phyloP scores from a whole-genome alignment of 176 grass and related monocot genomes.

The Oryza australiensis region DNA sequence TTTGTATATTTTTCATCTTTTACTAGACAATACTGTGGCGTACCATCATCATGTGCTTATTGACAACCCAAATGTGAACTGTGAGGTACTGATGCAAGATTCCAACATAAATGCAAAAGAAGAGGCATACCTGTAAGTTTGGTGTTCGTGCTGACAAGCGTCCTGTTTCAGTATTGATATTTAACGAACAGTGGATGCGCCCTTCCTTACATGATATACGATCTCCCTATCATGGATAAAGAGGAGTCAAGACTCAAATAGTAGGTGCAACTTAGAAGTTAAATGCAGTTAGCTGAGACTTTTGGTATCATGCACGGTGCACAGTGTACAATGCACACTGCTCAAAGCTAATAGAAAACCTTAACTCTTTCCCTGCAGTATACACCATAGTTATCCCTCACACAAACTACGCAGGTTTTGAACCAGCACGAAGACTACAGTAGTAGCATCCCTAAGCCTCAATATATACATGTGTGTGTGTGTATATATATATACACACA shows the following conservation, averaged over 20 bases:
- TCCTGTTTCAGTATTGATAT: conserved; percentile 96
- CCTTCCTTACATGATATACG: conserved; percentile 78
- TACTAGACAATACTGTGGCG: conserved; percentile 1
- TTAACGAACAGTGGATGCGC: conserved; percentile 86
- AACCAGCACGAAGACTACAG: too few relatives aligned
- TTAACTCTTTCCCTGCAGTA: not conserved
- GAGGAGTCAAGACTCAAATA: conserved; percentile 19
- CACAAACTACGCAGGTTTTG: too few relatives aligned
- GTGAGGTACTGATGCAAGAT: not conserved
- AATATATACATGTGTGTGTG: too few relatives aligned
- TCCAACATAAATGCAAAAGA: conserved; percentile 14
- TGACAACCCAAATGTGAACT: not conserved
- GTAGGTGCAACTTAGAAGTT: not conserved
- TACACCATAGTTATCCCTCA: too few relatives aligned
- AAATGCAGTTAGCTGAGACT: conserved; percentile 4
- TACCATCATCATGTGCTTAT: not conserved
- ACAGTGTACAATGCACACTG: too few relatives aligned
- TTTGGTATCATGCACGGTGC: not conserved
- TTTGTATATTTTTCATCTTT: not conserved
- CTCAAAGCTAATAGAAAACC: conserved; percentile 8
- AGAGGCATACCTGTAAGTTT: conserved; percentile 74
- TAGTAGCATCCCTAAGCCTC: too few relatives aligned
- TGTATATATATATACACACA: too few relatives aligned
- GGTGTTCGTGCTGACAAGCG: conserved; percentile 87
- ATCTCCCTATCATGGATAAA: conserved; percentile 49